Percentiles rank a stretch among this genome's conserved stretches.
Conservation (phyloP, 208 protist genomes). For the Acanthamoeba quina region DNA sequence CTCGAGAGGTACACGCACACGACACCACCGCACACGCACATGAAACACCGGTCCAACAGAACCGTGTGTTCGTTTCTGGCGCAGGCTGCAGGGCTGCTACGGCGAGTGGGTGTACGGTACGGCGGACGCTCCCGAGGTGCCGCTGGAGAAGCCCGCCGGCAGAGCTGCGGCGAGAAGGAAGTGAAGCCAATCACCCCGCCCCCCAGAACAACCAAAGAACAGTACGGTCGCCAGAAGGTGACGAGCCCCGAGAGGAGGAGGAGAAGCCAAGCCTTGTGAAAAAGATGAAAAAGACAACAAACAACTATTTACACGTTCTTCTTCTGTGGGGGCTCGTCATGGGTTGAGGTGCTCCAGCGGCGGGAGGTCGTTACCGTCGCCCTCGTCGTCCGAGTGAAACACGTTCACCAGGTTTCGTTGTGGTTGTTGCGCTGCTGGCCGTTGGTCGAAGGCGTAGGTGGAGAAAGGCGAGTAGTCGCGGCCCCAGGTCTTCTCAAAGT, state of each 20-base stretch:
- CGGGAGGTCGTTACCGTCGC: not conserved
- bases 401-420: too few relatives aligned
- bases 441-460: too few relatives aligned
- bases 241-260: not conserved
- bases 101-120: conserved; percentile 29
- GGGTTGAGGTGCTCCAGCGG: not conserved
- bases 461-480: too few relatives aligned
- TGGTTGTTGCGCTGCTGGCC: too few relatives aligned
- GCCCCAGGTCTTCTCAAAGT: too few relatives aligned
- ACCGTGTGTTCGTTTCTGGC: not conserved
- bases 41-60: not conserved
- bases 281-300: too few relatives aligned
- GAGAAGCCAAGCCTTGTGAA: too few relatives aligned
- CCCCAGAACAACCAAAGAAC: not conserved
- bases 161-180: not conserved
- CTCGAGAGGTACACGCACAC: not conserved
- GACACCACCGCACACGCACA: too few relatives aligned
- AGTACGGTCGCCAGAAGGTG: not conserved
- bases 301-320: not conserved
- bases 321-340: not conserved
- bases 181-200: too few relatives aligned
- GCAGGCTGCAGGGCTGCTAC: not conserved
- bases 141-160: not conserved
- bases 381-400: too few relatives aligned
- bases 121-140: not conserved